phyloP scores from a whole-genome alignment of 768 basidiomycete genomes.

The Boletus reticuloceps region DNA sequence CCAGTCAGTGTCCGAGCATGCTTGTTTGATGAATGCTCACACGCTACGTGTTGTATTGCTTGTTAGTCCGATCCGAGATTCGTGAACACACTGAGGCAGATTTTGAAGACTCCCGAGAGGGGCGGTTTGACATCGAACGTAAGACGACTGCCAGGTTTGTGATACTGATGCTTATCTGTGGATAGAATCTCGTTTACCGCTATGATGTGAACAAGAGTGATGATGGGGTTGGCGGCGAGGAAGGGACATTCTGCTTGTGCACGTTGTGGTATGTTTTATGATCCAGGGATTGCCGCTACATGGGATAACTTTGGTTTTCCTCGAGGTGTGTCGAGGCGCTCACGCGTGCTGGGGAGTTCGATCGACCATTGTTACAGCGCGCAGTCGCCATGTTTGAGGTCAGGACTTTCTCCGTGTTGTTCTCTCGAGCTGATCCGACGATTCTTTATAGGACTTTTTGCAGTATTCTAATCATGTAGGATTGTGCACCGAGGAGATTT shows the following conservation, averaged over 20 bases:
- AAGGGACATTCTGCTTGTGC: constrained; percentile 92
- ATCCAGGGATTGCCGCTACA: not conserved
- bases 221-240: constrained; percentile 95
- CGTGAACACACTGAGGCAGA: constrained; percentile 76
- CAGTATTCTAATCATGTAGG: constrained; percentile 87
- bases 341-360: constrained; percentile 81
- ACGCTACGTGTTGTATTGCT: not conserved
- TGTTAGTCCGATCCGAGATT: constrained; percentile 83
- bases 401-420: constrained; percentile 7
- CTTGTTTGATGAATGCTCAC: not conserved
- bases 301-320: not conserved
- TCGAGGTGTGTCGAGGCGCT: constrained; percentile 84
- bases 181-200: constrained; percentile 81
- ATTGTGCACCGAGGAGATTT: constrained; percentile 83
- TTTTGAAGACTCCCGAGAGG: constrained; percentile 83
- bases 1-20: constrained; percentile 45
- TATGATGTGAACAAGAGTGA: constrained; percentile 85
- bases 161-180: constrained; percentile 1
- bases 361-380: constrained; percentile 58
- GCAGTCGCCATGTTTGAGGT: constrained; percentile 92
- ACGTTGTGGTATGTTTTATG: constrained; percentile 60
- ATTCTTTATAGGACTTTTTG: constrained; percentile 57
- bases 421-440: not conserved
- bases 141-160: not conserved
- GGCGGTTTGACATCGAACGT: constrained; percentile 91